phyloP scores from a whole-genome alignment of 2,329 filamentous ascomycete species.

The Fusarium nurragi region DNA sequence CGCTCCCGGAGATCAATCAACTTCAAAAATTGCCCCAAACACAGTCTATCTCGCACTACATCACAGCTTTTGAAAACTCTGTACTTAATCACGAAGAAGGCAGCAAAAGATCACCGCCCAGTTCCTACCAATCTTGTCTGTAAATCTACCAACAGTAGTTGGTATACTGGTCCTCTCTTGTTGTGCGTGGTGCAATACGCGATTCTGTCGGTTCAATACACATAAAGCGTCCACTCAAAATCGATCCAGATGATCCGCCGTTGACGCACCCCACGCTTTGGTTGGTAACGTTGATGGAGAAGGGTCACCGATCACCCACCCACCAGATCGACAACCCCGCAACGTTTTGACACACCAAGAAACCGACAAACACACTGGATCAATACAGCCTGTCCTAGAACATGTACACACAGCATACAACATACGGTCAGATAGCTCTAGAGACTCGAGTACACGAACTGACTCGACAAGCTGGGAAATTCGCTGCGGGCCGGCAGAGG shows the following conservation, averaged over 20 bases:
- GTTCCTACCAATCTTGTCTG: background rate
- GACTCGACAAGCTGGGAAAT: conserved; percentile 7
- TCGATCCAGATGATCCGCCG: conserved; percentile 18
- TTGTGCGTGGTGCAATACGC: background rate
- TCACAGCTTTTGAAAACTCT: background rate
- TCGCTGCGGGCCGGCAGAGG: background rate
- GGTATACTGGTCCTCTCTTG: background rate
- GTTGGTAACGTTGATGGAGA: conserved; percentile 32
- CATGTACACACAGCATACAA: background rate
- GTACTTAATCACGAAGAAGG: background rate
- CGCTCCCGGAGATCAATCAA: background rate
- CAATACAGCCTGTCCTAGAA: background rate
- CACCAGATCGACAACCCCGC: conserved; percentile 43
- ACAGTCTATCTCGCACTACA: background rate
- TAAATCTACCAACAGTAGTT: background rate
- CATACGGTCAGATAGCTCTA: conserved; percentile 1
- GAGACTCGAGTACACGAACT: background rate
- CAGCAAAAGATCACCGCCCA: background rate
- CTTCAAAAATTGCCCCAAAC: background rate
- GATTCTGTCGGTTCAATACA: background rate
- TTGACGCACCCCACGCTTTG: conserved; percentile 37
- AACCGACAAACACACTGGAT: background rate
- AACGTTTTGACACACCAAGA: conserved; percentile 25
- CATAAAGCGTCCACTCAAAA: conserved; percentile 1
- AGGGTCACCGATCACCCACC: conserved; percentile 36